A percentile compares a stretch with the other conserved stretches of the same genome.
These are phyloP conservation scores for Diaporthe ampelina DNA, from an alignment of 2,329 filamentous ascomycete species.

Conservation along the genomic window DNA sequence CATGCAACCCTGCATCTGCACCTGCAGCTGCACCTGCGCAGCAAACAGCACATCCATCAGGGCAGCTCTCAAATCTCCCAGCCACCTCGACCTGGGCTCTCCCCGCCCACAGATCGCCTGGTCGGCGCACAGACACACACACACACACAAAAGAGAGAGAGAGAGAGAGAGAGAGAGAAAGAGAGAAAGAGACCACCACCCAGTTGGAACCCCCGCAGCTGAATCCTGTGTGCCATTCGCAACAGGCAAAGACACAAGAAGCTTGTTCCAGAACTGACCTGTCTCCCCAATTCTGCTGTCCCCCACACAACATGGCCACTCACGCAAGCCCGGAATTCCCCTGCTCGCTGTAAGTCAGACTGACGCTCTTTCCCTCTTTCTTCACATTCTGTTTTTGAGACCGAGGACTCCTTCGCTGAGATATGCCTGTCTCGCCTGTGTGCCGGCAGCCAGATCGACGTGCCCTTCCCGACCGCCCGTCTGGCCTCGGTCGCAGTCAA, in stretches of 20 bases:
- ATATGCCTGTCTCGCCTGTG: slow-evolving; percentile 27
- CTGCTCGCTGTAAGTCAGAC: slow-evolving; percentile 70
- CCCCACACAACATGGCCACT: slow-evolving; percentile 53
- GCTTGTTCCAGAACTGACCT: neutral
- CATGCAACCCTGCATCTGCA: too few species aligned
- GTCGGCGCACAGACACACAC: too few species aligned
- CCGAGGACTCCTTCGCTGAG: slow-evolving; percentile 23
- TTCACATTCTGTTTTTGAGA: neutral
- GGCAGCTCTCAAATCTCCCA: too few species aligned
- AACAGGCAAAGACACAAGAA: neutral
- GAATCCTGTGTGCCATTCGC: slow-evolving; percentile 1
- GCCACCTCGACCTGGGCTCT: too few species aligned
- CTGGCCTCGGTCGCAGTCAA: slow-evolving; percentile 82
- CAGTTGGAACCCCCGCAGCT: slow-evolving; percentile 8
- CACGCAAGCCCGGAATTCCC: slow-evolving; percentile 67
- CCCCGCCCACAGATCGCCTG: too few species aligned
- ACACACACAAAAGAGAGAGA: too few species aligned
- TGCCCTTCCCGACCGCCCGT: slow-evolving; percentile 85
- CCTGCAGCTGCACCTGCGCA: neutral
- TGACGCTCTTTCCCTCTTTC: neutral
- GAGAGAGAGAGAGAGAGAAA: too few species aligned
- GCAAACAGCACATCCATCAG: neutral
- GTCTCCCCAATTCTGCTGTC: slow-evolving; percentile 33
- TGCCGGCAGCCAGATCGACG: slow-evolving; percentile 73
- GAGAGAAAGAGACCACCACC: neutral